Evolutionary conservation across 176 grass and related monocot species (phyloP).

Genomic region (Carex scoparia): DNA sequence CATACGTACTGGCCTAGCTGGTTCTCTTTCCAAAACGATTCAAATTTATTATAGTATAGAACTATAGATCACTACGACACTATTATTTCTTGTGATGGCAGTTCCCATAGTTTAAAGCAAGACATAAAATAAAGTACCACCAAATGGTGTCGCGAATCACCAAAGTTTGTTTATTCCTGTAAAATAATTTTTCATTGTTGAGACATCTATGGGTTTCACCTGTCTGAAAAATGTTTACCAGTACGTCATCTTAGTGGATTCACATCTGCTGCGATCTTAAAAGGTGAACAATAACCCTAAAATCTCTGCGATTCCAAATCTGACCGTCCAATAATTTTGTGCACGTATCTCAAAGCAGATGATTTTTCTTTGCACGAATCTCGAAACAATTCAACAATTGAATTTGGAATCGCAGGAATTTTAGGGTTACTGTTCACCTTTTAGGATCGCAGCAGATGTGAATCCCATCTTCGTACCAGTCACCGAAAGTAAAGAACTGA

Average conservation of each 20-base stretch:
- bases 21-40: slow-evolving; percentile 5
- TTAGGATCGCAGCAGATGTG: too few relatives aligned
- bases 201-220: background rate
- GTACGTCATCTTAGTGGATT: background rate
- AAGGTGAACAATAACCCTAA: too few relatives aligned
- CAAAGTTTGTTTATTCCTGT: background rate
- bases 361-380: too few relatives aligned
- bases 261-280: too few relatives aligned
- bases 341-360: too few relatives aligned
- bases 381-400: too few relatives aligned
- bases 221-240: background rate
- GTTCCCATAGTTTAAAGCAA: slow-evolving; percentile 16
- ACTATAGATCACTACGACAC: background rate
- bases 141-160: too few relatives aligned
- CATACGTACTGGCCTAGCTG: background rate
- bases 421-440: too few relatives aligned
- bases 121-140: background rate
- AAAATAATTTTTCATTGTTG: background rate
- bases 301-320: too few relatives aligned
- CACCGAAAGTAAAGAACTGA: background rate
- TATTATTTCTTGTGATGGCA: slow-evolving; percentile 22
- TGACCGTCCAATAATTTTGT: too few relatives aligned
- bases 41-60: background rate
- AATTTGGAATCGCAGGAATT: too few relatives aligned
- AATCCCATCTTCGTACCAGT: background rate